Evolutionary conservation across 108 stramenopile genomes (phyloP), one percentile per base, ranked within the genome.

Genomic region (Ochromonas danica): DNA sequence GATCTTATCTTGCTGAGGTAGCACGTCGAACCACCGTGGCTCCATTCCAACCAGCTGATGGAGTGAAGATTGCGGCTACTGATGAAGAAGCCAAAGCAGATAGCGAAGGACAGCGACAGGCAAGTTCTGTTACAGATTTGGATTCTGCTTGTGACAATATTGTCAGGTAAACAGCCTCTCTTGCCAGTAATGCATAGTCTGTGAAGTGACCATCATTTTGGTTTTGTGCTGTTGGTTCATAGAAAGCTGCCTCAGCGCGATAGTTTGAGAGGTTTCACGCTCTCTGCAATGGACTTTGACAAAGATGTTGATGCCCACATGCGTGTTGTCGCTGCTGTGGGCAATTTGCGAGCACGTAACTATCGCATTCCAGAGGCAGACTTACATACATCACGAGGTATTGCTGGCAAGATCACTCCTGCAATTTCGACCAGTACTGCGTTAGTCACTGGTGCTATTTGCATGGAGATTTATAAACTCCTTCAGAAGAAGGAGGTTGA

Each of bases 381-480:
- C 83, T 91, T 94, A 42, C 95, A 98, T 88, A 91, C 93, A 27
- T 94, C 95, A 3, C 89, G 96, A 71, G 93, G 92, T n/a, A 97
- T 98, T 85, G 98, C 98, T 6, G 98, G 98, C 51, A 93, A 93
- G 75, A 98, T 98, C 84, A 98, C 97, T 79, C 98, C 98, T 17
- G 98, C 98, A 36, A 98, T 98, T 86, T 95, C 98, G 51, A 98
- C 98, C 27, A 98, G 96, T 27, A 98, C 98, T 14, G 96, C 98
- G 1, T 86, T 98, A 79, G 98, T 97, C 70, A 95, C 98, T 0
- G 98, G 98, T 45, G 83, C 96, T 43, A 89, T 97, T 79, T 96
- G 96, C 78, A 86, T 98, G 39, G 98, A 98, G 80, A 84, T 98
- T 43, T 94, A 93, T 91, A 98, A 98, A 90, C 82, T 98, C 51